Evolutionary conservation across 257 asterid species (phyloP), one percentile per base, ranked within the genome.

Genomic region (Solanum virginianum): DNA sequence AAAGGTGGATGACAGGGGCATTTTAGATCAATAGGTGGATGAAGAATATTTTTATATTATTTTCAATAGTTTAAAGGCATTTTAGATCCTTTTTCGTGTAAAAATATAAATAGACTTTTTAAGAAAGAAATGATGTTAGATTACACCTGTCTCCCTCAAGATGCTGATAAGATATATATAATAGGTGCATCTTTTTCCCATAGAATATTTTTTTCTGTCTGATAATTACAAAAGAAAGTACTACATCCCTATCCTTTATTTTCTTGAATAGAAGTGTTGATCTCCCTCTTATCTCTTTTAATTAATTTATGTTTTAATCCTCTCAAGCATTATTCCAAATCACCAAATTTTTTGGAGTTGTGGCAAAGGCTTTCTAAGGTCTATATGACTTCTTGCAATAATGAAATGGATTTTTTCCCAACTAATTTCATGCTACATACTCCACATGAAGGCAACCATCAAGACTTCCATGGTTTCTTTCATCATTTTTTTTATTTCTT

Each of bases 391-490:
- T 47, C 59, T 74, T 47, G 22, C 81, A 74, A 24, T 74, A 84
- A 81, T 54, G 87, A 91, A 87, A 95, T 95, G 98, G 94, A 91
- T 63, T 93, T 93, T 87, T 93, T 91, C 88, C 96, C 92, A 84
- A 43, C 97, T 81, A 93, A 93, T 90, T 94, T 91, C 87, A 90
- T 95, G 97, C 89, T 92, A 69, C 98, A 93, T 89, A 88, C 91
- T 82, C 81, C 94, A 66, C 94, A 92, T 83, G 91, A 93, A 53
- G 88, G 85, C 24, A 85, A 83, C 69, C 86, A 85, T 72, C 91
- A 90, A 57, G 90, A 90, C 51, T 89, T 83, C 47, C 89, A 86
- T 26, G 90, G 91, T 88, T 43, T 29, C 51, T 14, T 14, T 86
- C 59, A 72, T 68, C 68, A n/a, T 17, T 17, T 29, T n/a, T 18